Base-by-base conservation (phyloP, 2,329 filamentous ascomycete species). In the Diplodia sapinea region DNA sequence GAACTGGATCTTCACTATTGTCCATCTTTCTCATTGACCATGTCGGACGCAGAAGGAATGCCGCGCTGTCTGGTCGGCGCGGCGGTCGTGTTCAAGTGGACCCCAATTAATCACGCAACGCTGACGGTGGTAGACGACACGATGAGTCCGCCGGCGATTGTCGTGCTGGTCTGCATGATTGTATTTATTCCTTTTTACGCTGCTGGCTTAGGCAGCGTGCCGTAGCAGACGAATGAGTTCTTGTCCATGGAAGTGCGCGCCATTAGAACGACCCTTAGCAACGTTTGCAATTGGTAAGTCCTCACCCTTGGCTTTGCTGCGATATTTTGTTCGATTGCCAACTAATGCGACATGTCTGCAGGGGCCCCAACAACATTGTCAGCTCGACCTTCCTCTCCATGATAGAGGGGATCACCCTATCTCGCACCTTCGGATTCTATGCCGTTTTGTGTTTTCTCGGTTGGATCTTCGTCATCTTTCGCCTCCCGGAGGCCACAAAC, bases 1-100 rank as follows among this genome's bases (percentile, higher is more conserved):
- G 56, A 96, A 96, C 74, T 94, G 94, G 72, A 74, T 90, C 65
- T 92, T 95, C 75, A 94, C 91, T 0, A 79, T 91, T 88, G 62
- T 92, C 92, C n/a, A 85, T 96, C 67, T 79, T 88, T 29, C 82
- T 93, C 29, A 93, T 96, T 70, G 93, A 96, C 78, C 88, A 85
- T 26, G 85, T 96, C 65, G 93, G 93, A 1, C 86, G 93, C 20
- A 86, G 93, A 49, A 86, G 89, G 33, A 91, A 96, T 96, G 93
- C 83, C 87, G 0, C 55, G 86, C 1, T 91, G 91, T 0, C 84
- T 96, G 15, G 73, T 93, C 0, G 77, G 91, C 2, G 91, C 91
- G 17, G 89, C 91, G 0, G 83, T 88, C 36, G 89, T 78, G 2
- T 80, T 80, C 74, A 74, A 77, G 70, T 79, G 79, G 69, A 82